These are phyloP conservation scores for Haplosporangium sp. DNA, from an alignment of 371 early-diverging fungal species.

Conservation along the genomic window DNA sequence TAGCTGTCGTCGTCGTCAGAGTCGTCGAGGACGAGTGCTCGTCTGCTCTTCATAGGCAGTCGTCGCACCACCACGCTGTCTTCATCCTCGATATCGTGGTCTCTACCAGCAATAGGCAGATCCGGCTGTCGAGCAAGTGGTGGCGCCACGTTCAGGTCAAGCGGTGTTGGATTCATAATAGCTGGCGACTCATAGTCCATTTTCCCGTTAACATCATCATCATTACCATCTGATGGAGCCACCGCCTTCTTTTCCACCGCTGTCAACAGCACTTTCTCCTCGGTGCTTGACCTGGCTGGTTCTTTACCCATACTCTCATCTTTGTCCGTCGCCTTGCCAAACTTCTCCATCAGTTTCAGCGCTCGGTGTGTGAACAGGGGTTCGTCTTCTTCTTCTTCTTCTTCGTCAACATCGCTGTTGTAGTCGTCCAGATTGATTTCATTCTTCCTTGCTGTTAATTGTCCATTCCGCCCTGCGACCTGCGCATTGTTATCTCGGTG, in stretches of 20 bases:
- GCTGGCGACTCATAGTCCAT: not conserved
- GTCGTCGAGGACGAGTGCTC: conserved; percentile 29
- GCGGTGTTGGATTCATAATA: not conserved
- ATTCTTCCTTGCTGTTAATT: conserved; percentile 5
- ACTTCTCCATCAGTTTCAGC: conserved; percentile 33
- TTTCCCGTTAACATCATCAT: not conserved
- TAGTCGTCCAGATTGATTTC: conserved; percentile 25
- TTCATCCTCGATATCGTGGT: conserved; percentile 12
- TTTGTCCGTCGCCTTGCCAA: not conserved
- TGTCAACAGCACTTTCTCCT: not conserved
- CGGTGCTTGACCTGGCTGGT: not conserved
- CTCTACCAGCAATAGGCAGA: not conserved
- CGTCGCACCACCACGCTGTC: conserved; percentile 1
- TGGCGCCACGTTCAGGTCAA: not conserved
- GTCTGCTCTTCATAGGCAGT: conserved; percentile 16
- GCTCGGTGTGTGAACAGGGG: conserved; percentile 49
- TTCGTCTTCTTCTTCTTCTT: conserved; percentile 38
- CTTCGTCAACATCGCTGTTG: conserved; percentile 34
- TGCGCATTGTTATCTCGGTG: not conserved
- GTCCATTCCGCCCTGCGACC: not conserved
- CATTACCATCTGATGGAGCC: not conserved
- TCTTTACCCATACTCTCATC: not conserved
- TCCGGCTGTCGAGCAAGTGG: not conserved
- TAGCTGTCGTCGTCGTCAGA: conserved; percentile 51
- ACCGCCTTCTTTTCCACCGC: not conserved